Base-by-base conservation (phyloP, 2,329 filamentous ascomycete genomes). In the Cladophialophora psammophila region DNA sequence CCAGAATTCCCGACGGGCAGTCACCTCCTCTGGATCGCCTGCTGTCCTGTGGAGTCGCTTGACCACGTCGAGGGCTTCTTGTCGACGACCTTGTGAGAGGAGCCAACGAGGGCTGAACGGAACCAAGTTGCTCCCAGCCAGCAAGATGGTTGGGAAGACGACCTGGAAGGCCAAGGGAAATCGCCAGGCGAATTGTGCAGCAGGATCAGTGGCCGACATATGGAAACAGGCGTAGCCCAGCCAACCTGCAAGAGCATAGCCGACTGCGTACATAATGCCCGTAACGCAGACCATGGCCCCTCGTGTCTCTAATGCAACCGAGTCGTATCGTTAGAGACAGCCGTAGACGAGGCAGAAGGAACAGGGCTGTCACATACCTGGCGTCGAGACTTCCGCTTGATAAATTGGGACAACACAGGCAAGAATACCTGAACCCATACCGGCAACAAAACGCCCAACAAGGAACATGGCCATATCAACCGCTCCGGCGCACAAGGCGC, bases 361-460 rank as follows among this genome's bases (percentile, higher is more conserved):
- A 18, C 20, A 34, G 31, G 3, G n/a, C 26, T 3, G 18, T 20
- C 18, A 52, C 59, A 13, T 61, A 61, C 59, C 71, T 40, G 71
- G 71, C 9, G 71, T 70, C 15, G 71, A 71, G 5, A 70, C 68
- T 40, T 72, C 71, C 8, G 69, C 63, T 58, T 72, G 71, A 45
- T 72, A 72, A 45, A 66, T 69, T 20, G 60, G 60, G 34, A 66
- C 67, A 18, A 68, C 63, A 34, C 66, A 68, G n/a, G 66, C 66
- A 10, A 77, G 79, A 54, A 86, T 84, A 31, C 84, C 83, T 2
- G 85, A 77, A 66, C 84, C 85, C 71, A 86, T 85, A 60, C 85
- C 68, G 34, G 65, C 60, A 34, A 70, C 53, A 60, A 70, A 68
- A 38, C 68, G 54, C 0, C 65, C 68, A 13, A 70, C 66, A 18